Conservation (phyloP, 2,329 filamentous ascomycete species). For the Helotiales sp. region DNA sequence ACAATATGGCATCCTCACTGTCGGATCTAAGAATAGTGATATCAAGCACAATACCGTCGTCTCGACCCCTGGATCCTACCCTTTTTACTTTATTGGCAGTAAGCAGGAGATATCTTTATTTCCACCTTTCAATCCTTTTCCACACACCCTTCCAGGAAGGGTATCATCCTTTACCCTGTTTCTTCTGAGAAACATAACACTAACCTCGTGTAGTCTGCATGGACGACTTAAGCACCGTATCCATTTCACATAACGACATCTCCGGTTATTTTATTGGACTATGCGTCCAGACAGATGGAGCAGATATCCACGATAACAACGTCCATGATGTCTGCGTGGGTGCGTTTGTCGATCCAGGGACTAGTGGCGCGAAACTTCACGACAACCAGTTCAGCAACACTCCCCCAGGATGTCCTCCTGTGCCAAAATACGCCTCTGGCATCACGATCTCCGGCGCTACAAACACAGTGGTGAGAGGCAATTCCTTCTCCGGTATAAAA, state of each 20-base stretch:
- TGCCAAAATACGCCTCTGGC: conserved; percentile 17
- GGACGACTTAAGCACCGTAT: conserved; percentile 36
- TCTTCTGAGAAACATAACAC: too few species aligned
- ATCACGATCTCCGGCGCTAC: conserved; percentile 34
- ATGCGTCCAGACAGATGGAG: conserved; percentile 38
- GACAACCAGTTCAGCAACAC: conserved; percentile 32
- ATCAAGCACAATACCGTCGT: conserved; percentile 34
- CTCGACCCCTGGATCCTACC: conserved; percentile 2
- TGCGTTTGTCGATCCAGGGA: conserved; percentile 36
- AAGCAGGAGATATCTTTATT: too few species aligned
- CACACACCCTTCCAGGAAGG: too few species aligned
- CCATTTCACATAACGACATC: conserved; percentile 34
- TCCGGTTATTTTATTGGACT: conserved; percentile 35
- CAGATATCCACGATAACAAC: conserved; percentile 36
- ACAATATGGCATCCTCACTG: conserved; percentile 38
- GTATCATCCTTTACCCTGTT: too few species aligned
- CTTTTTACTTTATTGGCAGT: conserved; percentile 32
- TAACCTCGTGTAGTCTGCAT: too few species aligned
- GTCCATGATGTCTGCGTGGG: conserved; percentile 36
- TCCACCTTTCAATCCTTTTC: too few species aligned
- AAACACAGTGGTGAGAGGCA: conserved; percentile 32
- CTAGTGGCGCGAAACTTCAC: conserved; percentile 32
- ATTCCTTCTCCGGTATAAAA: conserved; percentile 31
- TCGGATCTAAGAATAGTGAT: conserved; percentile 36
- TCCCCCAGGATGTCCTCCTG: conserved; percentile 4